Conservation (phyloP, 495 filamentous ascomycete species). For the Mytilinidion resinicola region DNA sequence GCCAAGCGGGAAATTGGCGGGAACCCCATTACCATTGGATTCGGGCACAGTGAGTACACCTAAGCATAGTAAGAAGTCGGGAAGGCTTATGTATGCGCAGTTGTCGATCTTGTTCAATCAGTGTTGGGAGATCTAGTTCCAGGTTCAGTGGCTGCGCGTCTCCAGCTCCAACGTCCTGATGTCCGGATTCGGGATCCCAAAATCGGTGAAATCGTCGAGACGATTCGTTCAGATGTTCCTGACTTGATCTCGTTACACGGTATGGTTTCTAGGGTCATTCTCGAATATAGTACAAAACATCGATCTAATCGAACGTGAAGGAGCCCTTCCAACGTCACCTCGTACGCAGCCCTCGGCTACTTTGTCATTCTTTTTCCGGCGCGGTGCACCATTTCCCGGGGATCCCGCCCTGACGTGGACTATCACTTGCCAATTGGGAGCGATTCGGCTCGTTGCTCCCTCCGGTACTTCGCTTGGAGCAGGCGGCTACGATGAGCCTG, state of each 20-base stretch:
- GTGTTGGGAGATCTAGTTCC: constrained; percentile 9
- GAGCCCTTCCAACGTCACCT: not conserved
- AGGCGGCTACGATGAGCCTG: not conserved
- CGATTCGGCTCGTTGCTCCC: constrained; percentile 8
- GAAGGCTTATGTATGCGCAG: not conserved
- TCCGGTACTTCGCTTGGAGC: not conserved
- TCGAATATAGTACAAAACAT: not conserved
- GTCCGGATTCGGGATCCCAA: constrained; percentile 1
- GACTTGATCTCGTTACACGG: constrained; percentile 14
- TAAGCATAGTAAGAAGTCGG: not conserved
- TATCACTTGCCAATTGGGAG: constrained; percentile 19
- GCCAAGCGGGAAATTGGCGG: constrained; percentile 12
- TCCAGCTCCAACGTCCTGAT: constrained; percentile 13
- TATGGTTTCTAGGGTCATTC: not conserved
- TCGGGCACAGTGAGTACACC: constrained; percentile 9
- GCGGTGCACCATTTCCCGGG: constrained; percentile 16
- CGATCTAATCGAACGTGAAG: not conserved
- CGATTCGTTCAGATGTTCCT: constrained; percentile 2
- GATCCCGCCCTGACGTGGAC: constrained; percentile 7
- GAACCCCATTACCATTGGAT: constrained; percentile 15
- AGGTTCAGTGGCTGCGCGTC: not conserved
- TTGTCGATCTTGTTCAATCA: constrained; percentile 7
- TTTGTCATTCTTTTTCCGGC: constrained; percentile 8
- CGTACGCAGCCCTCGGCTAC: not conserved
- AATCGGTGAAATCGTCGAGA: not conserved